Evolutionary conservation across 2,329 filamentous ascomycete species (phyloP).

Genomic region (Macrophomina phaseolina): DNA sequence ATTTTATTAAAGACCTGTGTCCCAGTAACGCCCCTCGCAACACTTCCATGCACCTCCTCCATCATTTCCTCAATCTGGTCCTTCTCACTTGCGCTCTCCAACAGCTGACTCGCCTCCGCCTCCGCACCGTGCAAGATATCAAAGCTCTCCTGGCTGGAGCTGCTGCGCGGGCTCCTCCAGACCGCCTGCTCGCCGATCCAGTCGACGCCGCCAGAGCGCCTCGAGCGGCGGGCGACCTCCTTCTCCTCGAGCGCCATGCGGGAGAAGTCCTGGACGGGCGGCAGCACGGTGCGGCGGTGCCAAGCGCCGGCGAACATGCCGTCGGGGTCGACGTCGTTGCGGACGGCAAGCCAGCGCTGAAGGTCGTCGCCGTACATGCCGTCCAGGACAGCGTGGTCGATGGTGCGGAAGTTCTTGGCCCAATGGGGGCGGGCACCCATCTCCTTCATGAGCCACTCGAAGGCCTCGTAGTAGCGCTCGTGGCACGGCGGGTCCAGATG

Average conservation of each 20-base stretch:
- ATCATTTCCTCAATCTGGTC: not conserved
- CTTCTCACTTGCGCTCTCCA: not conserved
- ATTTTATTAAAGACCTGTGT: constrained; percentile 22
- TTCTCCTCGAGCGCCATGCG: constrained; percentile 49
- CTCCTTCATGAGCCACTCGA: constrained; percentile 89
- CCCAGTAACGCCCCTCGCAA: constrained; percentile 1
- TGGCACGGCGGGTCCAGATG: constrained; percentile 76
- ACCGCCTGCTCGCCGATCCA: constrained; percentile 47
- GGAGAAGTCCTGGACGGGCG: constrained; percentile 37
- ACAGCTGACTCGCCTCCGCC: constrained; percentile 44
- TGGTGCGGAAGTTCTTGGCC: constrained; percentile 84
- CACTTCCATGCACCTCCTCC: constrained; percentile 15
- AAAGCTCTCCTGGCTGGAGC: constrained; percentile 48
- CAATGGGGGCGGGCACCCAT: constrained; percentile 84
- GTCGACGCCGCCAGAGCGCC: constrained; percentile 41
- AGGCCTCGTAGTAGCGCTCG: constrained; percentile 82
- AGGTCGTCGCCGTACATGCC: constrained; percentile 73
- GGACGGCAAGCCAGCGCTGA: constrained; percentile 68
- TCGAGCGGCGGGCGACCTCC: constrained; percentile 43
- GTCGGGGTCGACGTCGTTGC: constrained; percentile 74
- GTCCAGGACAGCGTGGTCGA: constrained; percentile 65
- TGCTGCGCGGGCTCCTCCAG: constrained; percentile 31
- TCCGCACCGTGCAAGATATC: constrained; percentile 54
- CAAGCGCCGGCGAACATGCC: constrained; percentile 91
- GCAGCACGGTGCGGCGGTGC: constrained; percentile 73